Conservation (phyloP, 345 rosid genomes). For the Hibiscus mutabilis region DNA sequence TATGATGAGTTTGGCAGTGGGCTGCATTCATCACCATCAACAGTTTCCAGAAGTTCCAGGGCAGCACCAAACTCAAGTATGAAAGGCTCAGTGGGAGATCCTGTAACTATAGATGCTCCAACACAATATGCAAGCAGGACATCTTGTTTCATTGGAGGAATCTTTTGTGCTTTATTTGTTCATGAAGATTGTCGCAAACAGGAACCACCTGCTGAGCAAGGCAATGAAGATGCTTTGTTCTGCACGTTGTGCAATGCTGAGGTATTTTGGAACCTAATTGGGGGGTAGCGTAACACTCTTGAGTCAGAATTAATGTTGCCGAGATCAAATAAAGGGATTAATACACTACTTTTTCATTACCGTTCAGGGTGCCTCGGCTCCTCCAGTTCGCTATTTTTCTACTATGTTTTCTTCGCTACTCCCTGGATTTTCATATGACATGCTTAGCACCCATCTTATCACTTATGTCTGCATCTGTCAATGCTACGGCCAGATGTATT, state of each 20-base stretch:
- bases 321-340: background rate
- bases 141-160: slow-evolving; percentile 43
- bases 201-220: slow-evolving; percentile 45
- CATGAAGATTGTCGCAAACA: slow-evolving; percentile 84
- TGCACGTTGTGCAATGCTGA: slow-evolving; percentile 96
- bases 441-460: background rate
- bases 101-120: slow-evolving; percentile 28
- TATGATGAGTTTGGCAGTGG: slow-evolving; percentile 56
- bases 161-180: slow-evolving; percentile 69
- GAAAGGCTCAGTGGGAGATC: slow-evolving; percentile 57
- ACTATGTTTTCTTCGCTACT: background rate
- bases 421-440: background rate
- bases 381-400: background rate
- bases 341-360: background rate
- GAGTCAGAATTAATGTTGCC: background rate
- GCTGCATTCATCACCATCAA: slow-evolving; percentile 61
- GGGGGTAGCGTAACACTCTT: background rate
- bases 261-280: slow-evolving; percentile 36
- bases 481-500: background rate
- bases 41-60: slow-evolving; percentile 67
- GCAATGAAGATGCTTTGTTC: slow-evolving; percentile 79
- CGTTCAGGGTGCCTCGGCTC: background rate
- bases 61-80: slow-evolving; percentile 56
- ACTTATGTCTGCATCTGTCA: background rate
- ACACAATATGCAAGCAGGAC: slow-evolving; percentile 21